Evolutionary conservation across 441 rosid genomes (phyloP).

Genomic region (Bruguiera hainesii): DNA sequence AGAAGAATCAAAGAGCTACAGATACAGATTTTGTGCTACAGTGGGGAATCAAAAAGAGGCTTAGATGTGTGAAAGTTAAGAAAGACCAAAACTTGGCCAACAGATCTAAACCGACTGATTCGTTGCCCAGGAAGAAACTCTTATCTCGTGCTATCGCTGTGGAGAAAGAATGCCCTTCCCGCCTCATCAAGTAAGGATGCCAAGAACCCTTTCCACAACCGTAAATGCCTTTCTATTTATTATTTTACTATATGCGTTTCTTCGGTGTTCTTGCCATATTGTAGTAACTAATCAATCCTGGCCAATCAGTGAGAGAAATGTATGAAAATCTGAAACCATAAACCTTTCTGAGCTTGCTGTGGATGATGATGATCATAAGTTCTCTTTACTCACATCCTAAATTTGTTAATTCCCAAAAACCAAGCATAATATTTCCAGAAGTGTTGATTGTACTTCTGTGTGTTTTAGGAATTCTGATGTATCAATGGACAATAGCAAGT

Average conservation of each 20-base stretch:
- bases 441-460: constrained; percentile 9
- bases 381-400: neutral
- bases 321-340: neutral
- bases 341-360: neutral
- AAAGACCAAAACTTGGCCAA: constrained; percentile 46
- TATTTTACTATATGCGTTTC: neutral
- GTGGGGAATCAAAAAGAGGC: constrained; percentile 90
- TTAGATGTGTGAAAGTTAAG: constrained; percentile 73
- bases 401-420: neutral
- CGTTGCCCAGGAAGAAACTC: constrained; percentile 52
- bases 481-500: constrained; percentile 41
- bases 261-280: neutral
- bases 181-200: constrained; percentile 49
- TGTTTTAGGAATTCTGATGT: constrained; percentile 44
- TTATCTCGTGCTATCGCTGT: constrained; percentile 35
- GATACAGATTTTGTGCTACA: constrained; percentile 77
- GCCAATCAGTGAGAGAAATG: neutral
- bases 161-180: constrained; percentile 56
- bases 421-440: neutral
- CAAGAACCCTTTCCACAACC: neutral
- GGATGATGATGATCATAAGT: neutral
- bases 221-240: neutral
- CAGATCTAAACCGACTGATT: constrained; percentile 39
- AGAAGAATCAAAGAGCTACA: constrained; percentile 41
- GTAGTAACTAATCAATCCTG: neutral